These are phyloP conservation scores for Tylopilus subfusipes DNA, from an alignment of 768 basidiomycete species.

Conservation along the genomic window DNA sequence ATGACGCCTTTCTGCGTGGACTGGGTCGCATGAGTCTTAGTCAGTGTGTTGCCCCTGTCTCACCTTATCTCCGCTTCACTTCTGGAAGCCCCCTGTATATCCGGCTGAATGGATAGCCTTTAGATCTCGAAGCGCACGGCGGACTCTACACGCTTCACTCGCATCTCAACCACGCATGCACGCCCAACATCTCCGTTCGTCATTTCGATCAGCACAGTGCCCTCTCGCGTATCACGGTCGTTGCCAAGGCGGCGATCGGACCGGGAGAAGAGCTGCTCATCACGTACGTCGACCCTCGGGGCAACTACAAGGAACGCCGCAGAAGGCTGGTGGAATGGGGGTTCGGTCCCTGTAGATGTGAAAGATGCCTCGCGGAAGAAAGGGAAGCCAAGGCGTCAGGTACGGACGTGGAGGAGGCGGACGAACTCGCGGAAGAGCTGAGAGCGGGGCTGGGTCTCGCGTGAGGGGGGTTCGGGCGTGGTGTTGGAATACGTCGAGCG, in stretches of 20 bases:
- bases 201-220: slow-evolving; percentile 69
- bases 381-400: slow-evolving; percentile 22
- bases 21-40: slow-evolving; percentile 80
- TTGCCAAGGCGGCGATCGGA: slow-evolving; percentile 63
- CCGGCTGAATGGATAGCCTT: not conserved
- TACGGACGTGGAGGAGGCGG: slow-evolving; percentile 19
- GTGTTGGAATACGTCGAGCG: not conserved
- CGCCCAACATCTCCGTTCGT: slow-evolving; percentile 74
- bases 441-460: slow-evolving; percentile 61
- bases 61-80: not conserved
- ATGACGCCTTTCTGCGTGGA: slow-evolving; percentile 69
- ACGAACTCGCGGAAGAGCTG: slow-evolving; percentile 55
- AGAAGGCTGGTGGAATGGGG: slow-evolving; percentile 66
- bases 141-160: slow-evolving; percentile 85
- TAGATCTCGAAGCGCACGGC: slow-evolving; percentile 82
- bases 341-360: slow-evolving; percentile 67
- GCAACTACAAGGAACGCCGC: slow-evolving; percentile 40
- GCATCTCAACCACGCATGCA: slow-evolving; percentile 83
- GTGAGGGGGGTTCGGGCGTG: slow-evolving; percentile 15
- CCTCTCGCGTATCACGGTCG: slow-evolving; percentile 69
- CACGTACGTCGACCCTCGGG: slow-evolving; percentile 70
- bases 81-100: too few species aligned
- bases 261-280: slow-evolving; percentile 73
- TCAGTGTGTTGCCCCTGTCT: slow-evolving; percentile 35
- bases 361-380: slow-evolving; percentile 62